Base-by-base conservation (phyloP, 768 basidiomycete genomes). In the Suillus ampliporus region DNA sequence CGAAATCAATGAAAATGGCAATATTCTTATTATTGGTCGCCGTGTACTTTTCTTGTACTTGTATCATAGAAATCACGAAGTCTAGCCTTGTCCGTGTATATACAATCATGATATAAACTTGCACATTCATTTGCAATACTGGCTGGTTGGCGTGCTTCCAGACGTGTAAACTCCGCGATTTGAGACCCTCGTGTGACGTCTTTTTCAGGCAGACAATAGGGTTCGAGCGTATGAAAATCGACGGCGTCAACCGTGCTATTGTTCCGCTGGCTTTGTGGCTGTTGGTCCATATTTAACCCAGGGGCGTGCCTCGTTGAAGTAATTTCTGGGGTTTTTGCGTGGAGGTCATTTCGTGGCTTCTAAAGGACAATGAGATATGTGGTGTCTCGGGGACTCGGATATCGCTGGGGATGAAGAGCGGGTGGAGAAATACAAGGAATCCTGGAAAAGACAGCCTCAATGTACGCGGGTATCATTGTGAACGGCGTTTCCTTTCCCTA, bases 111-210 rank as follows among this genome's bases (percentile, higher is more conserved):
- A 28, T 19, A 31, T 31, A 31, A 51, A 13, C 6, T 2, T 51
- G 11, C 19, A 28, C 50, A 23, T 47, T 46, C 21, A 4, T 21
- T 46, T 26, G 48, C n/a, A n/a, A n/a, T n/a, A n/a, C 48, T 34
- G 50, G 50, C 50, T 51, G 28, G 11, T 19, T 5, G 31, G 4
- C 31, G 4, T 31, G 31, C 6, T 31, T 51, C 11, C 31, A 5
- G 50, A 31, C 50, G 31, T 31, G 50, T 51, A 51, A 51, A 51
- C 50, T 51, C 50, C 50, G 50, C 19, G 28, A 51, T 19, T n/a
- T n/a, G 4, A 51, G n/a, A n/a, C 31, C 19, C 31, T 19, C 6
- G 17, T 34, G 31, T 3, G 11, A n/a, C n/a, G 19, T 34, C 50
- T 34, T 6, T 51, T 34, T 51, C 28, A 6, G 50, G 31, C 13